Base-by-base conservation (phyloP, 495 filamentous ascomycete genomes). In the Hypoxylon fragiforme region DNA sequence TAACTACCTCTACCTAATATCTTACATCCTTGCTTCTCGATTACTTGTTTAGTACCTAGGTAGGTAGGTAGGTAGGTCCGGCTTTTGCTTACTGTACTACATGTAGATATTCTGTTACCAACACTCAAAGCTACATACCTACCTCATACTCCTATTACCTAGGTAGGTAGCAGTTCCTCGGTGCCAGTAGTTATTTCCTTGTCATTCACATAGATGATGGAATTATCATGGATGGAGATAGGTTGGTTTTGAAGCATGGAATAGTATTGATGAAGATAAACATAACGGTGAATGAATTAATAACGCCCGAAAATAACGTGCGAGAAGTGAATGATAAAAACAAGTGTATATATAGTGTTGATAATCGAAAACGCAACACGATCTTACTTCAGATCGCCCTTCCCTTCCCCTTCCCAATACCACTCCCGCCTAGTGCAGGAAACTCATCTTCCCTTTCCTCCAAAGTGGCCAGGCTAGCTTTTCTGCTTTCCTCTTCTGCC, bases 401-500 rank as follows among this genome's bases (percentile, higher is more conserved):
- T 7, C 77, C 72, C 60, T 74, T 75, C 20, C 72, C 73, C 40
- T 73, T 76, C 2, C 71, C 72, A 28, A 63, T 61, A 24, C 63
- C 70, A 21, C 74, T 70, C 14, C 53, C 62, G 31, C 63, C 65
- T 26, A 86, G 71, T 21, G 73, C 60, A 7, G 86, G 85, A 46
- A 85, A 89, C 48, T 83, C 82, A 21, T 85, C 81, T 21, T 71
- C 73, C n/a, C 50, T 51, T 14, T 41, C 42, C n/a, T 39, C 44
- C 13, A 54, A 28, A 38, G 24, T 36, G 63, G 44, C 59, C 42
- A 48, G 50, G 52, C 57, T 54, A 41, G 63, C 51, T 56, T 64
- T 66, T 49, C 70, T 75, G 70, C 70, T 83, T 70, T 83, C 73
- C 46, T 91, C 85, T 70, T 96, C 91, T 9, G 85, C 87, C 37